A percentile compares a stretch with the other conserved stretches of the same genome.
Conservation (phyloP, 768 basidiomycete species). For the Lentinula sp. region DNA sequence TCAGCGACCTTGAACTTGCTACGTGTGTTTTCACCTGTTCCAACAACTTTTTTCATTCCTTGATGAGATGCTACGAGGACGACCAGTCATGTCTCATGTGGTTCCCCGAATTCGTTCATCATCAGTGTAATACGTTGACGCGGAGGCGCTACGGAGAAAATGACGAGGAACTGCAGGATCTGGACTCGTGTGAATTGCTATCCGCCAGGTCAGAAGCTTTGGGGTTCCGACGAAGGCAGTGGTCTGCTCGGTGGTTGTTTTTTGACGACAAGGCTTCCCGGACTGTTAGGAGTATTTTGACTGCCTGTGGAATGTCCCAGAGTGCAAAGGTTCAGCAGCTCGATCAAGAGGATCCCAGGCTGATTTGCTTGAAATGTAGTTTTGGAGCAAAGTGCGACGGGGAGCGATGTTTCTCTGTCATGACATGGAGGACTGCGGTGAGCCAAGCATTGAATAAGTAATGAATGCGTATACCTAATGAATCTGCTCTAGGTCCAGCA, state of each 20-base stretch:
- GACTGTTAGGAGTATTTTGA: slow-evolving; percentile 22
- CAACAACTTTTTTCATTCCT: neutral
- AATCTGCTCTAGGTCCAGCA: slow-evolving; percentile 22
- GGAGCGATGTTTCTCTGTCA: slow-evolving; percentile 20
- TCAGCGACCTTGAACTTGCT: slow-evolving; percentile 10
- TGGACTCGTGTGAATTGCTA: slow-evolving; percentile 5
- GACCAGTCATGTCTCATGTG: slow-evolving; percentile 18
- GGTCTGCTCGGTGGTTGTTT: slow-evolving; percentile 17
- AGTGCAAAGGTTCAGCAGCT: slow-evolving; percentile 19
- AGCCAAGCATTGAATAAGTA: slow-evolving; percentile 9
- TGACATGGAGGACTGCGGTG: slow-evolving; percentile 28
- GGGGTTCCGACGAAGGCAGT: slow-evolving; percentile 12
- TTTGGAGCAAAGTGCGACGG: slow-evolving; percentile 26
- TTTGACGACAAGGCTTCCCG: slow-evolving; percentile 24
- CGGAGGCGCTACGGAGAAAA: neutral
- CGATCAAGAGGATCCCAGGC: slow-evolving; percentile 22
- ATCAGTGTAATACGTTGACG: slow-evolving; percentile 21
- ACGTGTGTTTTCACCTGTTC: slow-evolving; percentile 23
- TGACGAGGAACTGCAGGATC: neutral
- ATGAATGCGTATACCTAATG: neutral
- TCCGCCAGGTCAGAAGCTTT: neutral
- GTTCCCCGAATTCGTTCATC: slow-evolving; percentile 28
- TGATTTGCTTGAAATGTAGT: slow-evolving; percentile 30
- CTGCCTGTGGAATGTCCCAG: slow-evolving; percentile 21
- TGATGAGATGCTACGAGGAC: neutral